phyloP scores from a whole-genome alignment of 2,329 filamentous ascomycete species.

The Ceratocystis papillata region DNA sequence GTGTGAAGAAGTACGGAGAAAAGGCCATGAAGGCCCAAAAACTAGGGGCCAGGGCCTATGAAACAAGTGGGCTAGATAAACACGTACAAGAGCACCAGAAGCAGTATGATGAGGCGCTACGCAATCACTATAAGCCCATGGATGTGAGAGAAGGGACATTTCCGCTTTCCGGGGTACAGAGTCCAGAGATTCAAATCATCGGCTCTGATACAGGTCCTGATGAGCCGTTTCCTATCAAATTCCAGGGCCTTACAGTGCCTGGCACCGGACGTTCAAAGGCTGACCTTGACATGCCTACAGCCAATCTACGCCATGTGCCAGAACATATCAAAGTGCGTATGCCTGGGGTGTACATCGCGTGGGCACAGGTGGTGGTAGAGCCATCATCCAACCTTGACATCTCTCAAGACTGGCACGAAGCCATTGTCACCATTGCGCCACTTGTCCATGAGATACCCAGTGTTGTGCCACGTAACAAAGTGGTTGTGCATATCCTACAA shows the following conservation, averaged over 20 bases:
- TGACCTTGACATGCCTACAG: constrained; percentile 42
- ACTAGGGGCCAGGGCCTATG: constrained; percentile 30
- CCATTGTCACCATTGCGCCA: constrained; percentile 47
- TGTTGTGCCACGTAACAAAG: constrained; percentile 41
- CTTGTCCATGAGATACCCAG: constrained; percentile 37
- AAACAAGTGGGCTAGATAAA: constrained; percentile 28
- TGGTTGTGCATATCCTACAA: constrained; percentile 44
- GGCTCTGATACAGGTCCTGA: constrained; percentile 43
- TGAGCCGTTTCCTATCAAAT: constrained; percentile 43
- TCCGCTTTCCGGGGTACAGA: constrained; percentile 7
- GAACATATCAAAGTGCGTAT: constrained; percentile 45
- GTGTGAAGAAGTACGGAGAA: constrained; percentile 27
- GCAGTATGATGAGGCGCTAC: constrained; percentile 28
- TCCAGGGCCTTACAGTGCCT: constrained; percentile 39
- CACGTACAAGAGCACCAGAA: constrained; percentile 28
- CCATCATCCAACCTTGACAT: constrained; percentile 14
- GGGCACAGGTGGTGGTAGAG: constrained; percentile 40
- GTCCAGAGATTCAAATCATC: constrained; percentile 30
- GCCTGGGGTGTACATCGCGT: constrained; percentile 54
- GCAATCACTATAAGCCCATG: constrained; percentile 9
- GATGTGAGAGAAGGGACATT: background rate
- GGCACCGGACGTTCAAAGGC: constrained; percentile 36
- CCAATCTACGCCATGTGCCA: constrained; percentile 43
- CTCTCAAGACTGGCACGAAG: constrained; percentile 43
- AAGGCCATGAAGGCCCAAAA: constrained; percentile 29